These are phyloP conservation scores for Carex kokanica DNA, from an alignment of 176 grass and related monocot species.

Conservation along the genomic window DNA sequence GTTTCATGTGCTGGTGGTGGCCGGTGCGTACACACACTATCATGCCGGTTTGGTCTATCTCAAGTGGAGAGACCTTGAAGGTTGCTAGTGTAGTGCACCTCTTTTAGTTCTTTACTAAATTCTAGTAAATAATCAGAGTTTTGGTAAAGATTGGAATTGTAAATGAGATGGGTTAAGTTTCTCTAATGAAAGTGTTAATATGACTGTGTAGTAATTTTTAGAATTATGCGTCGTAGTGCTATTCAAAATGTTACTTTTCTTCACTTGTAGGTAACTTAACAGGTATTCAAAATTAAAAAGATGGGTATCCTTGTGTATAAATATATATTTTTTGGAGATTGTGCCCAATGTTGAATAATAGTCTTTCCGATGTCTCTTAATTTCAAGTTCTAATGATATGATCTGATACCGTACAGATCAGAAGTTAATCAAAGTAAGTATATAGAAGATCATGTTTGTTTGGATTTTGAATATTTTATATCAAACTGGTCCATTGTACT, in stretches of 20 bases:
- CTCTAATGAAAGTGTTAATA: neutral
- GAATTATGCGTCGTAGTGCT: neutral
- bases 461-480: neutral
- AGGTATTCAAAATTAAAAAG: too few species aligned
- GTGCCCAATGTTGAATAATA: too few species aligned
- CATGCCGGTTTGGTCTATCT: slow-evolving; percentile 72
- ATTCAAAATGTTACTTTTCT: neutral
- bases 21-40: slow-evolving; percentile 82
- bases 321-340: too few species aligned
- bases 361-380: too few species aligned
- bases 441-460: too few species aligned
- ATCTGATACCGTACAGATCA: too few species aligned
- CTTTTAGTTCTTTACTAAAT: neutral
- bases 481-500: neutral
- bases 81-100: slow-evolving; percentile 44
- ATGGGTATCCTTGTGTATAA: too few species aligned
- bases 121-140: slow-evolving; percentile 10
- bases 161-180: neutral
- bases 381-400: too few species aligned
- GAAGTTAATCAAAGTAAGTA: too few species aligned
- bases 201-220: neutral
- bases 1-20: slow-evolving; percentile 81
- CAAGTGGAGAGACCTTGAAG: slow-evolving; percentile 70
- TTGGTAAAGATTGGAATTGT: neutral
- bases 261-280: too few species aligned